These are phyloP conservation scores for Extremus antarcticus DNA, from an alignment of 495 filamentous ascomycete species.

Conservation along the genomic window DNA sequence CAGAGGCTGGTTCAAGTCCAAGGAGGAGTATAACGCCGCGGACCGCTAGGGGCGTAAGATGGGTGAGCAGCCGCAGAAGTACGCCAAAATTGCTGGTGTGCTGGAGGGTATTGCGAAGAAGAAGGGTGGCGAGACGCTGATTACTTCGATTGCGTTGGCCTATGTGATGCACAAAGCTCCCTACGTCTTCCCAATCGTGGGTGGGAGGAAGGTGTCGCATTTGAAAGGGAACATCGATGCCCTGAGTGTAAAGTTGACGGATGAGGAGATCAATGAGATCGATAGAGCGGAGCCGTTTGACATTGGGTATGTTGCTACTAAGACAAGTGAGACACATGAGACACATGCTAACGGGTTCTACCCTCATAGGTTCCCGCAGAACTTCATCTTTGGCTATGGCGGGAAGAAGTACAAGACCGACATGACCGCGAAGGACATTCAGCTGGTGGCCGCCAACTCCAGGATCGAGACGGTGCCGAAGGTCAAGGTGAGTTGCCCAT, in stretches of 20 bases:
- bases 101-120: conserved; percentile 49
- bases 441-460: conserved; percentile 4
- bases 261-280: conserved; percentile 55
- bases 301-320: too few species aligned
- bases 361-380: conserved; percentile 48
- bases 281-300: conserved; percentile 53
- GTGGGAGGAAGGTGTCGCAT: conserved; percentile 54
- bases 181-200: conserved; percentile 68
- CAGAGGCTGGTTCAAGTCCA: conserved; percentile 50
- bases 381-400: conserved; percentile 12
- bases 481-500: not conserved
- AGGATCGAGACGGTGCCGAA: conserved; percentile 6
- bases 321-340: too few species aligned
- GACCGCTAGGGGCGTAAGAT: conserved; percentile 35
- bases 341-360: too few species aligned
- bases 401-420: conserved; percentile 4
- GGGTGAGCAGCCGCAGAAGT: conserved; percentile 12
- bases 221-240: conserved; percentile 60
- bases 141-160: conserved; percentile 50
- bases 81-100: conserved; percentile 35
- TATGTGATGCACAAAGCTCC: conserved; percentile 65
- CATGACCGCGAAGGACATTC: conserved; percentile 5
- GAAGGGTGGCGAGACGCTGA: conserved; percentile 32
- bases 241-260: conserved; percentile 42
- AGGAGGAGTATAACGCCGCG: conserved; percentile 25